These are phyloP conservation scores for Zymoseptoria brevis DNA, from an alignment of 2,329 filamentous ascomycete species.

Conservation along the genomic window DNA sequence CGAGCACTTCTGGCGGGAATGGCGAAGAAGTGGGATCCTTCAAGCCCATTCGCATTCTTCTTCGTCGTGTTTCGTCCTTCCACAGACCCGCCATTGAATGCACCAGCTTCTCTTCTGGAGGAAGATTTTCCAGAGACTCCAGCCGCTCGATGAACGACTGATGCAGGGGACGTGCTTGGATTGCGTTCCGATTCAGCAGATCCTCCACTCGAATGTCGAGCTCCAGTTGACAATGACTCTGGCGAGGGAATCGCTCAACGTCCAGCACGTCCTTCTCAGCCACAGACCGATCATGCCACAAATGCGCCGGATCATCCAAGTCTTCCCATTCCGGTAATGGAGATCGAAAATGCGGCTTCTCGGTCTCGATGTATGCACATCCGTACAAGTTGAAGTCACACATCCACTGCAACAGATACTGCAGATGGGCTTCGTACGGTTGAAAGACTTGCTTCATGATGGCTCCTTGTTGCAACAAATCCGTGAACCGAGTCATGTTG, in stretches of 20 bases:
- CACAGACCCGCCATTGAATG: slow-evolving; percentile 91
- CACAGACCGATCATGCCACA: slow-evolving; percentile 76
- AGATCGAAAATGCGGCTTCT: slow-evolving; percentile 61
- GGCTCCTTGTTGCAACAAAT: slow-evolving; percentile 78
- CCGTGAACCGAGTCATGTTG: slow-evolving; percentile 78
- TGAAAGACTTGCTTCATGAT: slow-evolving; percentile 79
- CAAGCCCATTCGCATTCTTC: slow-evolving; percentile 63
- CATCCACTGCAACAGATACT: slow-evolving; percentile 95
- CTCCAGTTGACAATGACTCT: slow-evolving; percentile 83
- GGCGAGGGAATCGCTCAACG: slow-evolving; percentile 58
- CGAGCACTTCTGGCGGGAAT: slow-evolving; percentile 70
- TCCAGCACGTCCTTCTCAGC: slow-evolving; percentile 52
- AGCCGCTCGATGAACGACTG: slow-evolving; percentile 75
- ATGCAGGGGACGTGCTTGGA: slow-evolving; percentile 71
- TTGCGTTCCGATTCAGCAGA: slow-evolving; percentile 71
- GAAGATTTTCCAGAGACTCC: slow-evolving; percentile 44
- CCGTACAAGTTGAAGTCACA: slow-evolving; percentile 96
- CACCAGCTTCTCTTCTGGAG: slow-evolving; percentile 69
- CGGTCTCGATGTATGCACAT: slow-evolving; percentile 72
- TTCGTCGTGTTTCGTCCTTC: slow-evolving; percentile 77
- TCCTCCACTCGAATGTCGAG: slow-evolving; percentile 83
- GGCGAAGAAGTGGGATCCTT: slow-evolving; percentile 60
- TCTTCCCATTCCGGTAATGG: slow-evolving; percentile 66
- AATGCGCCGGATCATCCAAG: slow-evolving; percentile 52
- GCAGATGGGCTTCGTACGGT: slow-evolving; percentile 87